Evolutionary conservation across 1,284 basidiomycete species (phyloP).

Genomic region (Mycena sp.): DNA sequence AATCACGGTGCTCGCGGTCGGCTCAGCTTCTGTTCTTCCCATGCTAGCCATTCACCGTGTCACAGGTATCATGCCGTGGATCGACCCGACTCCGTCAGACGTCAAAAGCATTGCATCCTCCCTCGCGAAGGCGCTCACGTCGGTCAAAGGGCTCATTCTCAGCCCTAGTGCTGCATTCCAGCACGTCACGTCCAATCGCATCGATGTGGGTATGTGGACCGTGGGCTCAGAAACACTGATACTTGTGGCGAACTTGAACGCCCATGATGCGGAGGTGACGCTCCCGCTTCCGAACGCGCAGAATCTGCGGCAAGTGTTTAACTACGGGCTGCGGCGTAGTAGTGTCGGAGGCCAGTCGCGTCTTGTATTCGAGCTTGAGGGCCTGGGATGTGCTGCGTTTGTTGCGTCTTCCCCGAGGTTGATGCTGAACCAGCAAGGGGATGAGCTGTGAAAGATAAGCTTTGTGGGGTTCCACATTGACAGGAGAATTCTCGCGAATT

Average conservation of each 20-base stretch:
- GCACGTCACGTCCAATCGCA: neutral
- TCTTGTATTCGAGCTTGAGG: slow-evolving; percentile 17
- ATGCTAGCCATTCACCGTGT: neutral
- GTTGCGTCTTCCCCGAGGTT: neutral
- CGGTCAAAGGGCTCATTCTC: slow-evolving; percentile 15
- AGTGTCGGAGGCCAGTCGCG: neutral
- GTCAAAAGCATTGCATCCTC: slow-evolving; percentile 52
- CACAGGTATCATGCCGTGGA: slow-evolving; percentile 73
- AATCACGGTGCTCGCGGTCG: slow-evolving; percentile 74
- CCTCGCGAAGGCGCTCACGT: slow-evolving; percentile 13
- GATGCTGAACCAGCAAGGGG: slow-evolving; percentile 2
- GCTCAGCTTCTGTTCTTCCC: slow-evolving; percentile 13
- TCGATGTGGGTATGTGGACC: slow-evolving; percentile 28
- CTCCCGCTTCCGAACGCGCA: slow-evolving; percentile 8
- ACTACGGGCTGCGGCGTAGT: slow-evolving; percentile 10
- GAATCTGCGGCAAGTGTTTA: slow-evolving; percentile 16
- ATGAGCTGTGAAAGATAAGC: slow-evolving; percentile 8
- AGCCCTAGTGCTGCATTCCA: slow-evolving; percentile 13
- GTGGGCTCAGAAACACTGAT: slow-evolving; percentile 10
- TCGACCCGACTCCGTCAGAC: slow-evolving; percentile 66
- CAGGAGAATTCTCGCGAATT: too few species aligned
- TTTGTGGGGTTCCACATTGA: too few species aligned
- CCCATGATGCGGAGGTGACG: neutral
- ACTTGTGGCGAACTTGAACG: slow-evolving; percentile 23
- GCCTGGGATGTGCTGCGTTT: slow-evolving; percentile 20